A percentile compares a stretch with the other conserved stretches of the same genome.
Conservation (phyloP, 352 stramenopile genomes). For the Globisporangium nagaii region DNA sequence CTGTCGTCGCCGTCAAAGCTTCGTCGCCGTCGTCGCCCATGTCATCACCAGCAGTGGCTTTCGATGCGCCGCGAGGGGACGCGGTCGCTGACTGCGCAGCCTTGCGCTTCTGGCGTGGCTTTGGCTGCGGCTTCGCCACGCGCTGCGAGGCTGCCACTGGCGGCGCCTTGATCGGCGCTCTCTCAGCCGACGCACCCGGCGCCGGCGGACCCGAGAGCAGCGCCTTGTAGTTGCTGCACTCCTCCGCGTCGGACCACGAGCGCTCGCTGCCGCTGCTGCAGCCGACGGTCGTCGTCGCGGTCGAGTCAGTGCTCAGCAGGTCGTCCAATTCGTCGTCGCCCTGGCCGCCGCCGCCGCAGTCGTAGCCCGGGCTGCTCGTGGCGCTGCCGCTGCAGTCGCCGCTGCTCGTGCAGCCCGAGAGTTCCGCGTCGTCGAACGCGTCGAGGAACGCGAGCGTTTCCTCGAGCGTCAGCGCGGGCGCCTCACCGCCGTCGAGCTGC, state of each 20-base stretch:
- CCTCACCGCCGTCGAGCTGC: constrained; percentile 5
- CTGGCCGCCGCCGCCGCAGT: not conserved
- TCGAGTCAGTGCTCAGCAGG: not conserved
- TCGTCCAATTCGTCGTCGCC: not conserved
- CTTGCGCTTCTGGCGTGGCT: constrained; percentile 5
- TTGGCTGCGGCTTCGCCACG: not conserved
- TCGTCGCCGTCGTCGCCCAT: not conserved
- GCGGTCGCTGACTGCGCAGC: not conserved
- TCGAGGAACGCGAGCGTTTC: constrained; percentile 17
- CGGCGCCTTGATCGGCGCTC: not conserved
- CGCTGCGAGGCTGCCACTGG: not conserved
- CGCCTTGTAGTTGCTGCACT: not conserved
- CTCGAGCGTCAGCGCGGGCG: constrained; percentile 10
- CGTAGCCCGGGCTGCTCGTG: not conserved
- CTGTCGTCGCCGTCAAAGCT: not conserved
- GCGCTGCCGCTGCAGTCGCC: not conserved
- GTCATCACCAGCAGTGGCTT: not conserved
- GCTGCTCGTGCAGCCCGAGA: not conserved
- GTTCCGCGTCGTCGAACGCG: constrained; percentile 1
- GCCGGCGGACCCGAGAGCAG: no score
- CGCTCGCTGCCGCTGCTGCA: constrained; percentile 4
- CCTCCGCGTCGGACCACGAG: constrained; percentile 6
- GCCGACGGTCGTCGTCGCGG: not conserved
- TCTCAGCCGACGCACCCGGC: no score
- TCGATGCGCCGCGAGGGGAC: not conserved